These are phyloP conservation scores for Xylaria grammica DNA, from an alignment of 495 filamentous ascomycete species.

Conservation along the genomic window DNA sequence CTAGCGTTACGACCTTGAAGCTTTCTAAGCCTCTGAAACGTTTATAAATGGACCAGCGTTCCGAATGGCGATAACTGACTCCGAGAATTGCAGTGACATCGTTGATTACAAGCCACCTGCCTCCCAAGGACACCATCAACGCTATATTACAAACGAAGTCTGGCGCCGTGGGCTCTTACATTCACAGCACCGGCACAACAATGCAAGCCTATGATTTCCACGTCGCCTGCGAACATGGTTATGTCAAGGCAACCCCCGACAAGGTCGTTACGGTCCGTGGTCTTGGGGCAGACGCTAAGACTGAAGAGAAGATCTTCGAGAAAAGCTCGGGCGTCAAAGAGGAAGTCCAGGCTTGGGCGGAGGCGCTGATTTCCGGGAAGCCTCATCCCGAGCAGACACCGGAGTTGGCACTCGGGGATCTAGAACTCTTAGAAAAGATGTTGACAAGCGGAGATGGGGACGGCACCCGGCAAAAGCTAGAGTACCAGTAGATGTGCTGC, in stretches of 20 bases:
- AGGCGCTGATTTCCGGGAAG: constrained; percentile 55
- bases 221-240: constrained; percentile 59
- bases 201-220: constrained; percentile 55
- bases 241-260: constrained; percentile 47
- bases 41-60: background rate
- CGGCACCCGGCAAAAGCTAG: constrained; percentile 51
- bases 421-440: constrained; percentile 71
- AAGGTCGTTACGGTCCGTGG: constrained; percentile 49
- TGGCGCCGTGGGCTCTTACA: constrained; percentile 67
- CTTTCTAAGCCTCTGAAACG: background rate
- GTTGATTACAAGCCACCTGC: constrained; percentile 64
- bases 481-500: constrained; percentile 36
- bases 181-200: constrained; percentile 67
- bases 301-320: constrained; percentile 58
- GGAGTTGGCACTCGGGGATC: constrained; percentile 70
- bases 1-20: background rate
- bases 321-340: constrained; percentile 64
- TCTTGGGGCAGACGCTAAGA: constrained; percentile 45
- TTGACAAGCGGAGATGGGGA: constrained; percentile 64
- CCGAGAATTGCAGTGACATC: constrained; percentile 44
- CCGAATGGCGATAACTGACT: background rate
- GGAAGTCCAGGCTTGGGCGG: constrained; percentile 71
- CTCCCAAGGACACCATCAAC: constrained; percentile 77
- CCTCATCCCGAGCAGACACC: constrained; percentile 62
- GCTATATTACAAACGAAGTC: constrained; percentile 63